These are phyloP conservation scores for Bertia moriformis DNA, from an alignment of 2,329 filamentous ascomycete species.

Conservation along the genomic window DNA sequence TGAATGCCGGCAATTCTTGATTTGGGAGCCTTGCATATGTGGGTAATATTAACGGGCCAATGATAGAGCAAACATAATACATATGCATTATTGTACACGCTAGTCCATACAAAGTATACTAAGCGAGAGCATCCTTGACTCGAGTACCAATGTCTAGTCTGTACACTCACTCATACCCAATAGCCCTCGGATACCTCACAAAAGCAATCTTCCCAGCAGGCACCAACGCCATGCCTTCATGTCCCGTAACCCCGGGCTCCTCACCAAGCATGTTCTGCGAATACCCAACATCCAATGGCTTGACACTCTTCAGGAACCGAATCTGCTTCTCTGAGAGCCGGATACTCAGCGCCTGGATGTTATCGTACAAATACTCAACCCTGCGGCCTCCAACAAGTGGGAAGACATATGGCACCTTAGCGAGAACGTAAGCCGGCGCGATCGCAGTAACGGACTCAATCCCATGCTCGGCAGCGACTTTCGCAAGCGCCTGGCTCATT, in stretches of 20 bases:
- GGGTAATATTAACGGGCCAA: too few relatives aligned
- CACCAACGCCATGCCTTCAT: slow-evolving; percentile 2
- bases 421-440: slow-evolving; percentile 37
- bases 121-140: too few relatives aligned
- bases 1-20: too few relatives aligned
- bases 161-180: not conserved
- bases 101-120: too few relatives aligned
- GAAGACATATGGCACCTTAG: slow-evolving; percentile 35
- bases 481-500: slow-evolving; percentile 29
- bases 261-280: not conserved
- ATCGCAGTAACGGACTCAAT: slow-evolving; percentile 24
- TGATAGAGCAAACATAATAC: too few relatives aligned
- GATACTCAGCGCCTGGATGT: not conserved
- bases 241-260: slow-evolving; percentile 3
- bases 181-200: not conserved
- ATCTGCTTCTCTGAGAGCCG: not conserved
- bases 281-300: not conserved
- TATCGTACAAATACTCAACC: slow-evolving; percentile 4
- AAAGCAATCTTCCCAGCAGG: not conserved
- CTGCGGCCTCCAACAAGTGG: slow-evolving; percentile 7
- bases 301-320: not conserved
- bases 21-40: too few relatives aligned
- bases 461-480: slow-evolving; percentile 19
- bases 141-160: too few relatives aligned
- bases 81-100: too few relatives aligned